Base-by-base conservation (phyloP, 148 eudicot species). In the Nepenthes gracilis region DNA sequence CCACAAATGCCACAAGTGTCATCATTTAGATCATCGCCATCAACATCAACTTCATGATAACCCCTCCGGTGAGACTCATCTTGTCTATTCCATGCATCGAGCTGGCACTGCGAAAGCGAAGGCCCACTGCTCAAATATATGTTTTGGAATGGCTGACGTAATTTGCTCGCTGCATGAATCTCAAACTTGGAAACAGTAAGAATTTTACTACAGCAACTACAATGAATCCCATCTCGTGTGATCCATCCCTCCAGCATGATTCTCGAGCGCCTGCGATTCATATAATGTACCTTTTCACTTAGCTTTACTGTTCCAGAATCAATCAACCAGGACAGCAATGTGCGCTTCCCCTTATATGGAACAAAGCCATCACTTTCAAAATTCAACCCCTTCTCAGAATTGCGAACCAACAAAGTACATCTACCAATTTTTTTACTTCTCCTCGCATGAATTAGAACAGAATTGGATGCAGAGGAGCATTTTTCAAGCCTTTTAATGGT, bases 1-100 rank as follows among this genome's bases (percentile, higher is more conserved):
- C 96, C 95, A 72, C 99, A 93, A 13, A 84, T 69, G 15, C 96
- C 84, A 80, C 99, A 93, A 85, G 86, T 89, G 66, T 86, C 87
- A 75, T 93, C 99, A 78, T 85, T 86, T 47, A 89, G 85, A 78
- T 89, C 97, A 67, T 90, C 87, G 59, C 95, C 91, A 63, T 77
- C 77, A 54, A 77, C 72, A 70, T 81, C 76, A 52, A 90, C 73
- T 38, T 50, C 54, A 63, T 79, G 71, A 68, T 77, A 87, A 51
- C 84, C 95, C 70, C 33, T 47, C 33, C 75, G 77, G 37, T 72
- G 67, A 50, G 86, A 70, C 64, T 76, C 84, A 34, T 77, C 83
- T 76, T 86, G 97, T 36, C 50, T 78, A 62, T 82, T 90, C 97
- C 95, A 90, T 2, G 97, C 88, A 57, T 86, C 91, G 36, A 83